A percentile compares a stretch with the other conserved stretches of the same genome.
Conservation (phyloP, 1,284 basidiomycete genomes). For the Taiwanofungus camphoratus region DNA sequence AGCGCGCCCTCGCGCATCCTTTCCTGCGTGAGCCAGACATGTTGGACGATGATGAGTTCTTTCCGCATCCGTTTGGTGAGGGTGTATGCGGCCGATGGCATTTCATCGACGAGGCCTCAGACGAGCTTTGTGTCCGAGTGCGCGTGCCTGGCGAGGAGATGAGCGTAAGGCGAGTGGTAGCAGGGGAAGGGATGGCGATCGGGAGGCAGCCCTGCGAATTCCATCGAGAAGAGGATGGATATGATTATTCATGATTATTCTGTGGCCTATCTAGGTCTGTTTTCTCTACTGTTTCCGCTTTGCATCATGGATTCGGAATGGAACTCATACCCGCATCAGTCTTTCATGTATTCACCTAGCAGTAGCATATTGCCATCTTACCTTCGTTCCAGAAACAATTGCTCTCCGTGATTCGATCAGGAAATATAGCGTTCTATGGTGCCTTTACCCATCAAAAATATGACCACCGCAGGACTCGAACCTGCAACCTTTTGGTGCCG, state of each 20-base stretch:
- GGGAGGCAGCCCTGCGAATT: constrained; percentile 66
- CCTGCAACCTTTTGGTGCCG: constrained; percentile 79
- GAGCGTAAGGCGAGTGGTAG: constrained; percentile 38
- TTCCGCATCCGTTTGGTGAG: constrained; percentile 61
- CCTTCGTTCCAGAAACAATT: background rate
- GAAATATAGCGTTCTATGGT: background rate
- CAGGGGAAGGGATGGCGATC: constrained; percentile 70
- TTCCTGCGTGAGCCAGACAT: constrained; percentile 51
- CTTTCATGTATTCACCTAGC: no score
- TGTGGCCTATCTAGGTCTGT: background rate
- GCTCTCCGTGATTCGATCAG: background rate
- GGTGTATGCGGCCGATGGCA: constrained; percentile 60
- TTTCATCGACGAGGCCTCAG: constrained; percentile 49
- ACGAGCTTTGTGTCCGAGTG: constrained; percentile 46
- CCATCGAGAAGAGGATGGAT: constrained; percentile 32
- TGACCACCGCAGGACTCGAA: constrained; percentile 85
- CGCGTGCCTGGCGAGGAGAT: constrained; percentile 18
- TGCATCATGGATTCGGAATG: background rate
- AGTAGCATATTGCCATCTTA: background rate
- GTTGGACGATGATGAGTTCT: constrained; percentile 53
- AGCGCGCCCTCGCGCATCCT: constrained; percentile 68
- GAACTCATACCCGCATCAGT: no score
- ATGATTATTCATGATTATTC: constrained; percentile 1
- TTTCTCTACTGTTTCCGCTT: background rate
- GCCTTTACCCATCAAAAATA: background rate